Percentiles rank a stretch among this genome's conserved stretches.
These are phyloP conservation scores for Clohesyomyces aquaticus DNA, from an alignment of 495 filamentous ascomycete genomes.

Conservation along the genomic window DNA sequence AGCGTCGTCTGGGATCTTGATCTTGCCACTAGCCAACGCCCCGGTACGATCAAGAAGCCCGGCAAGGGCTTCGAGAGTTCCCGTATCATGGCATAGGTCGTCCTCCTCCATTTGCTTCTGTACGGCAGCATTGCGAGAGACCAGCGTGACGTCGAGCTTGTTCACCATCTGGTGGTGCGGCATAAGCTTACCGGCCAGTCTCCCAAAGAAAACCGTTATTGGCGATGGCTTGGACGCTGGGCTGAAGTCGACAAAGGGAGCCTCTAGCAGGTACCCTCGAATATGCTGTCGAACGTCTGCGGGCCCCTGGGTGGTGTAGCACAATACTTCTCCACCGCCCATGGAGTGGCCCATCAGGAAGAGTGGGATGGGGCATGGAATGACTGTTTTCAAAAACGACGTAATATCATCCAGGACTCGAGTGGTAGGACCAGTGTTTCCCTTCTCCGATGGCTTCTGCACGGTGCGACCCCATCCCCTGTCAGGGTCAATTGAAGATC, in stretches of 20 bases:
- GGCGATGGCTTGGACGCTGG: conserved; percentile 61
- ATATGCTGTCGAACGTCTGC: conserved; percentile 47
- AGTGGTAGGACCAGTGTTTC: conserved; percentile 70
- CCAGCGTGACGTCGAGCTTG: conserved; percentile 57
- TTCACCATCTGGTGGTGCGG: conserved; percentile 64
- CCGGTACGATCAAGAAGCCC: conserved; percentile 73
- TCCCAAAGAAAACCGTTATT: conserved; percentile 62
- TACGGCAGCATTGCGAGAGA: conserved; percentile 67
- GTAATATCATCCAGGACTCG: conserved; percentile 77
- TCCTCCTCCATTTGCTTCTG: conserved; percentile 61
- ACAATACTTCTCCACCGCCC: conserved; percentile 75
- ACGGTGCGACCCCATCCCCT: conserved; percentile 63
- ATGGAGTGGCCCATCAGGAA: conserved; percentile 90
- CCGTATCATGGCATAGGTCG: conserved; percentile 72
- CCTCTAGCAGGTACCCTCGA: conserved; percentile 67
- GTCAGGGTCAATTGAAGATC: conserved; percentile 3
- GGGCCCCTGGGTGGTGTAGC: conserved; percentile 53
- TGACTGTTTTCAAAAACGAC: conserved; percentile 62
- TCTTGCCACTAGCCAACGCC: conserved; percentile 52
- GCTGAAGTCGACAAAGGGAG: conserved; percentile 72
- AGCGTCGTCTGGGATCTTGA: conserved; percentile 47
- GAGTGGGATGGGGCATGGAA: conserved; percentile 59
- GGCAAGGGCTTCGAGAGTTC: conserved; percentile 74
- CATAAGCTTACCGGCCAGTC: conserved; percentile 65
- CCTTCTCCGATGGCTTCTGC: conserved; percentile 55